Evolutionary conservation across 805 yeast species (phyloP).

Genomic region (Metschnikowia borealis): DNA sequence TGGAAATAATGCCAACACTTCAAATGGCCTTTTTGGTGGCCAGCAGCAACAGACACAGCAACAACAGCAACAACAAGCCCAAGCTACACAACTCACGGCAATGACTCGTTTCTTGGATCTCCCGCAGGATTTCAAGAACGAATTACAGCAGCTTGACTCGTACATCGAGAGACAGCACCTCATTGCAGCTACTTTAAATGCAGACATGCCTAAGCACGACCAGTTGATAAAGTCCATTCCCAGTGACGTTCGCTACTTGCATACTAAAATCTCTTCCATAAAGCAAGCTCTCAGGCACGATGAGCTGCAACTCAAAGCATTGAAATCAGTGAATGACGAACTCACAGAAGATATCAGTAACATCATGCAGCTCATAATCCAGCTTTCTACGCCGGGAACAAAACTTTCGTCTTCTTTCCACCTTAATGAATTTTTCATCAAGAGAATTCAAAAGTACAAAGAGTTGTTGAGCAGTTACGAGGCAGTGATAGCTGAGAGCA

Average conservation of each 20-base stretch:
- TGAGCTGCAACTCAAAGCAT: slow-evolving; percentile 30
- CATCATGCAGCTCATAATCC: slow-evolving; percentile 51
- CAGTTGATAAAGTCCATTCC: slow-evolving; percentile 68
- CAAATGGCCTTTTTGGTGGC: slow-evolving; percentile 14
- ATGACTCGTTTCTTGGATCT: slow-evolving; percentile 73
- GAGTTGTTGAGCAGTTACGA: slow-evolving; percentile 53
- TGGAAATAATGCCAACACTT: slow-evolving; percentile 9
- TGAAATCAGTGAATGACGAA: slow-evolving; percentile 38
- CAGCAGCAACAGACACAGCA: slow-evolving; percentile 14
- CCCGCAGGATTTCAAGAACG: slow-evolving; percentile 65
- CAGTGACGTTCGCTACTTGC: slow-evolving; percentile 61
- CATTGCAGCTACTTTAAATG: slow-evolving; percentile 63
- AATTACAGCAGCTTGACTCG: slow-evolving; percentile 65
- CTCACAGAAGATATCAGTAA: slow-evolving; percentile 48
- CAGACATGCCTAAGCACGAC: slow-evolving; percentile 58
- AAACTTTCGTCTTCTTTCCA: slow-evolving; percentile 53
- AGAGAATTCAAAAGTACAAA: slow-evolving; percentile 48
- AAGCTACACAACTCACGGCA: slow-evolving; percentile 53
- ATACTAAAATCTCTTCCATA: slow-evolving; percentile 57
- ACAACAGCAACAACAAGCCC: slow-evolving; percentile 42
- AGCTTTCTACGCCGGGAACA: slow-evolving; percentile 51
- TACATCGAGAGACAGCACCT: slow-evolving; percentile 72
- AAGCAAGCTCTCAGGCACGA: slow-evolving; percentile 59
- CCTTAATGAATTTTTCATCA: slow-evolving; percentile 51
- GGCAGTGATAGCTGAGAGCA: slow-evolving; percentile 58